These are phyloP conservation scores for Voacanga thouarsii DNA, from an alignment of 257 asterid genomes.

Conservation along the genomic window DNA sequence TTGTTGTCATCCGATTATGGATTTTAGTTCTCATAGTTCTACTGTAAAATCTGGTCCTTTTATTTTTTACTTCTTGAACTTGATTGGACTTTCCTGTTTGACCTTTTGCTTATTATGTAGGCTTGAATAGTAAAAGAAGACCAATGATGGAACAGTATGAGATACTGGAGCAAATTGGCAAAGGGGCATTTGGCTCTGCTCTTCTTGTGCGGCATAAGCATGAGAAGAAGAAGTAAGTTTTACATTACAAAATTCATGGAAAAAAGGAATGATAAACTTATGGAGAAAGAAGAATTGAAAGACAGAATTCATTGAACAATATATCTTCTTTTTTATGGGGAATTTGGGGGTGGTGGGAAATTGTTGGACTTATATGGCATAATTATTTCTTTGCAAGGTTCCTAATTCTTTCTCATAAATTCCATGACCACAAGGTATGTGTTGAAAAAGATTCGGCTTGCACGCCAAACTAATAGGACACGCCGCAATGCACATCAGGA, in stretches of 20 bases:
- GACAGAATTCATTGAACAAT: not conserved
- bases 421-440: slow-evolving; percentile 57
- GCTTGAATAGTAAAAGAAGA: slow-evolving; percentile 14
- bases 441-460: slow-evolving; percentile 86
- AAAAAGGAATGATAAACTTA: not conserved
- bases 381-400: slow-evolving; percentile 7
- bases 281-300: not conserved
- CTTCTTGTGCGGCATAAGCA: slow-evolving; percentile 77
- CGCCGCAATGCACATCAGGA: slow-evolving; percentile 96
- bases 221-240: slow-evolving; percentile 78
- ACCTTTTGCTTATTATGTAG: not conserved
- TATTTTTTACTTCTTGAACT: not conserved
- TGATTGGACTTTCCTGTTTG: slow-evolving; percentile 23
- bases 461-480: slow-evolving; percentile 92
- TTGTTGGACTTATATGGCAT: slow-evolving; percentile 1
- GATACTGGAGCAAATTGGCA: slow-evolving; percentile 84
- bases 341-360: not conserved
- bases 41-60: not conserved
- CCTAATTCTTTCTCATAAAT: slow-evolving; percentile 14
- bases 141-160: slow-evolving; percentile 75
- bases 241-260: not conserved
- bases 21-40: not conserved
- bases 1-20: not conserved
- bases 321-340: not conserved
- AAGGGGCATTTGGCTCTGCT: slow-evolving; percentile 96